Conservation (phyloP, 2,329 filamentous ascomycete species). For the Cryphonectria nitschkei region DNA sequence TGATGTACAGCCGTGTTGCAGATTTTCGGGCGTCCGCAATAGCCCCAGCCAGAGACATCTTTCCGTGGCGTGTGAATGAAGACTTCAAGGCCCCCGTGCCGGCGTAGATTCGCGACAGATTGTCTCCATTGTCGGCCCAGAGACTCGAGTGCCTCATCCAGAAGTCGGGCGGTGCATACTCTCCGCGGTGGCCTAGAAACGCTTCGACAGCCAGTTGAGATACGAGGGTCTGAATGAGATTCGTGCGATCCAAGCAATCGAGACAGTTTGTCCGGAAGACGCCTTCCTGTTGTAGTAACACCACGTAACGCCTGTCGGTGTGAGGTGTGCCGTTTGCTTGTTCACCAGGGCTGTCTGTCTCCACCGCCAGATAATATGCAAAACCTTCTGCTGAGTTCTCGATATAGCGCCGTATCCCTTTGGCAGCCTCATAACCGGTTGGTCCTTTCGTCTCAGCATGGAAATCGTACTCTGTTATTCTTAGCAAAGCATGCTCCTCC, state of each 20-base stretch:
- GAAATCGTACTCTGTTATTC: constrained; percentile 91
- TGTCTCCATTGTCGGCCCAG: constrained; percentile 97
- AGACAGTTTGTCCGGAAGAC: constrained; percentile 95
- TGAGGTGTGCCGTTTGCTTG: constrained; percentile 44
- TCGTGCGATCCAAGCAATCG: constrained; percentile 94
- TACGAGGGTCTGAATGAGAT: constrained; percentile 93
- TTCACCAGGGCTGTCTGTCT: constrained; percentile 55
- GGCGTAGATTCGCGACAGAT: constrained; percentile 91
- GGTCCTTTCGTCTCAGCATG: constrained; percentile 90
- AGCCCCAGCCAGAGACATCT: constrained; percentile 92
- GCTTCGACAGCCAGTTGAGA: constrained; percentile 90
- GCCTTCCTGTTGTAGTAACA: constrained; percentile 90
- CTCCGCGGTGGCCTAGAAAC: constrained; percentile 75
- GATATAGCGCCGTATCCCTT: constrained; percentile 78
- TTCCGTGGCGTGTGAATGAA: constrained; percentile 90
- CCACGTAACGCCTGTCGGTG: constrained; percentile 55
- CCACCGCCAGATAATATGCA: constrained; percentile 87
- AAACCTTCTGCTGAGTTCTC: constrained; percentile 82
- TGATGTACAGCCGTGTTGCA: constrained; percentile 91
- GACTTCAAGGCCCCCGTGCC: constrained; percentile 95
- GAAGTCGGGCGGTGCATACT: constrained; percentile 76
- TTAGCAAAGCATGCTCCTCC: constrained; percentile 73
- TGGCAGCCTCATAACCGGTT: constrained; percentile 88
- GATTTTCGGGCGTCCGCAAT: constrained; percentile 96
- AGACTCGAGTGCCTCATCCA: constrained; percentile 91